Conservation (phyloP, 306 rosid species). For the Prunus campanulata region DNA sequence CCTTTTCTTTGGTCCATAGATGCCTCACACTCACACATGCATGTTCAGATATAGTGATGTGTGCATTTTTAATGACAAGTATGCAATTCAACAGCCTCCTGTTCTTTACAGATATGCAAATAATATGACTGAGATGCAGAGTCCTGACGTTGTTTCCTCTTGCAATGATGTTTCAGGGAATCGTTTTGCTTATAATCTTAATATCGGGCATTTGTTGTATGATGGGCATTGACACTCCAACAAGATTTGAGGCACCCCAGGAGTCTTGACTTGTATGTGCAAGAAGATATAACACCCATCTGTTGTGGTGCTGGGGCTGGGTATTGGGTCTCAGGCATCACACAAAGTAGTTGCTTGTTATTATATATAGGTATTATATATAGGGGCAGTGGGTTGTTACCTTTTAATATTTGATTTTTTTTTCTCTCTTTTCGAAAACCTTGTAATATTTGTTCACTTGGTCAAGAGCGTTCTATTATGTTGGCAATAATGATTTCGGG, state of each 20-base stretch:
- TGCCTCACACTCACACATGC: not conserved
- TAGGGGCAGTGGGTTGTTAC: constrained; percentile 15
- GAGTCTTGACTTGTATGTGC: constrained; percentile 52
- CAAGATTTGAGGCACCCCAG: constrained; percentile 89
- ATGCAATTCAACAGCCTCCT: not conserved
- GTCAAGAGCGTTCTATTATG: constrained; percentile 13
- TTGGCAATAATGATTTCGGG: constrained; percentile 21
- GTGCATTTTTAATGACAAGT: constrained; percentile 1
- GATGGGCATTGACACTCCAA: constrained; percentile 98
- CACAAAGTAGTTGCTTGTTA: constrained; percentile 22
- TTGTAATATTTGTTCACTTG: constrained; percentile 28
- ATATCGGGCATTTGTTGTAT: constrained; percentile 94
- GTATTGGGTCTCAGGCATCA: constrained; percentile 8
- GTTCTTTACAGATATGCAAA: constrained; percentile 2
- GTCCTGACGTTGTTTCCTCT: constrained; percentile 30
- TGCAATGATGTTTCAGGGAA: constrained; percentile 51
- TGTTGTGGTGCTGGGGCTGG: constrained; percentile 21
- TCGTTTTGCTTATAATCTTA: constrained; percentile 81
- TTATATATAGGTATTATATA: constrained; percentile 11
- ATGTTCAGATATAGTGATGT: not conserved
- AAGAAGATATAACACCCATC: constrained; percentile 7
- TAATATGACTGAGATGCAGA: constrained; percentile 7
- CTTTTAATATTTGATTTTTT: constrained; percentile 24
- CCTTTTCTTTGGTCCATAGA: not conserved
- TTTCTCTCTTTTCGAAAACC: not conserved